Base-by-base conservation (phyloP, 129 eudicot species). In the Solidago caesia region DNA sequence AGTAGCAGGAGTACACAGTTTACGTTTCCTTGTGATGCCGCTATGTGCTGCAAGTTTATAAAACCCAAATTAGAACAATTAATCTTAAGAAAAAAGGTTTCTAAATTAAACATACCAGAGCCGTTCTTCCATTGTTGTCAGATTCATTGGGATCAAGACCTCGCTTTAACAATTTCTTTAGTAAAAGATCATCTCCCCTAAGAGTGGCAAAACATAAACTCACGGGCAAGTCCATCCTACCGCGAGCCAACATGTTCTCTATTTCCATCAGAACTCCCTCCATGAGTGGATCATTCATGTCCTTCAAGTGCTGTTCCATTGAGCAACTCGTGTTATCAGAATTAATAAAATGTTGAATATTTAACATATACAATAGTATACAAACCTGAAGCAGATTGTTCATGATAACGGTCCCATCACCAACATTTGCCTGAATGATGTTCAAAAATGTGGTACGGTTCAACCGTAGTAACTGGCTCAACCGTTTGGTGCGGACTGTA, bases 141-240 rank as follows among this genome's bases (percentile, higher is more conserved):
- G 95, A 82, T 80, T 95, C 99, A 68, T 95, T 95, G n/a, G 99
- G 84, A 82, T 95, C 99, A 5, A 95, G 87, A 53, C 97, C 99
- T 7, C 92, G 83, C 46, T 87, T 86, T 73, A 95, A 78, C 90
- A 95, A 74, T 52, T 89, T 91, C 49, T 87, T 91, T 75, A 95
- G 83, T 68, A 95, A 78, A 15, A 82, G 71, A 73, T 91, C 87
- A 27, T 91, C 96, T 61, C 92, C 96, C 70, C 96, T 76, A 47
- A 85, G 88, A 33, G 99, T 81, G 43, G 99, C 97, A 81, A 95
- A 91, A 74, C 99, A 91, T 51, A 91, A 76, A 72, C 91, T 95
- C 39, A 95, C 82, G 21, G 98, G 98, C 58, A 95, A 79, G 67
- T 95, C 99, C 90, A 95, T 68, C 79, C 96, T 84, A 64, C 99